Base-by-base conservation (phyloP, 768 basidiomycete species). In the Boletus tylopilopsis region DNA sequence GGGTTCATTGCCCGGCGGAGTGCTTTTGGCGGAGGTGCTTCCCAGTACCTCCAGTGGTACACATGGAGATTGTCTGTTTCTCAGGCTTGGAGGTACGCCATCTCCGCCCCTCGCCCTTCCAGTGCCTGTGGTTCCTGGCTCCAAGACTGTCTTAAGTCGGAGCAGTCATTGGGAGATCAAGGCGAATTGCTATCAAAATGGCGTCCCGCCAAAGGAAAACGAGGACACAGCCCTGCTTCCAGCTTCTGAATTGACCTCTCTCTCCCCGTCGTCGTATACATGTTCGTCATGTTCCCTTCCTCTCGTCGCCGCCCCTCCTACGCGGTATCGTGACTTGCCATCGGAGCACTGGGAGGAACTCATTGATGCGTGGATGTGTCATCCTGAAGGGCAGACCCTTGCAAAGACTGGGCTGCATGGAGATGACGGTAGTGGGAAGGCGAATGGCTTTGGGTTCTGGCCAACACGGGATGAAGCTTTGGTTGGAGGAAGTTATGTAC, bases 301-400 rank as follows among this genome's bases (percentile, higher is more conserved):
- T 11, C 69, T 95, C 29, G 65, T 77, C 12, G 76, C 85, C 32
- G 69, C 76, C 0, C 67, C 79, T 6, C 71, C 68, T 35, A 64
- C 81, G 18, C 71, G 68, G 38, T 98, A 89, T 67, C 80, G 84
- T 33, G 94, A 96, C 63, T 73, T 98, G 12, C 95, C 95, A 4
- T 94, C 90, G 5, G 94, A 97, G 63, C 87, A 98, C 60, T 98
- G 95, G 95, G 87, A 92, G 54, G 95, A 98, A 66, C 82, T 98
- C 15, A 82, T 98, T 18, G 95, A 97, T 54, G 87, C 94, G 7
- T 98, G 95, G 95, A 93, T 98, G 88, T 98, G 95, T 60, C 95
- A 97, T 67, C 68, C 83, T 9, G 93, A 96, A 61, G 64, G 55
- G 29, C 93, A 95, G 71, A 83, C 80, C 36, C 72, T 97, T 42